Conservation (phyloP, 1,284 basidiomycete species). For the Boletellus dicymbophilus region DNA sequence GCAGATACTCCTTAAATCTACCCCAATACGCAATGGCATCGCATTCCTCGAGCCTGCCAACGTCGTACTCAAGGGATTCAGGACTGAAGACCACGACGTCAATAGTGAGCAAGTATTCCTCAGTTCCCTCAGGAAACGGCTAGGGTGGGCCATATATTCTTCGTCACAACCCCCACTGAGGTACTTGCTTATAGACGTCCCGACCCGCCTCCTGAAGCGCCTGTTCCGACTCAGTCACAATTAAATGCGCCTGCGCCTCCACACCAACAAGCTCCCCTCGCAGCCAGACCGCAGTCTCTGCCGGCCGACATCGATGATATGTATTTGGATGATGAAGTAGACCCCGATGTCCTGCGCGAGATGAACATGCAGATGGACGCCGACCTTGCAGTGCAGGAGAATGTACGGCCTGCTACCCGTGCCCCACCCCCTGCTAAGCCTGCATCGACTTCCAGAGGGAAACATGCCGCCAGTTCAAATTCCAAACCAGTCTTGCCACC, state of each 20-base stretch:
- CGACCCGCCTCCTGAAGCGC: conserved; percentile 21
- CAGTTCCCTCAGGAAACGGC: conserved; percentile 51
- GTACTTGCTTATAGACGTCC: conserved; percentile 23
- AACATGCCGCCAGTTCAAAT: not conserved
- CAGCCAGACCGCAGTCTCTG: conserved; percentile 7
- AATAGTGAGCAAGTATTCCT: conserved; percentile 55
- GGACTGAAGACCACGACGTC: conserved; percentile 58
- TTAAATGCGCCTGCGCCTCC: conserved; percentile 5
- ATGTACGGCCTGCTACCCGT: not conserved
- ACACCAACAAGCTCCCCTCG: conserved; percentile 7
- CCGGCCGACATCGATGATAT: conserved; percentile 23
- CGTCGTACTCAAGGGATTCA: conserved; percentile 58
- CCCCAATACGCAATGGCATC: conserved; percentile 61
- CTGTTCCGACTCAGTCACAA: conserved; percentile 4
- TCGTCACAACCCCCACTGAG: too few species aligned
- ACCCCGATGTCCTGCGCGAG: conserved; percentile 31
- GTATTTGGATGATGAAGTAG: conserved; percentile 29
- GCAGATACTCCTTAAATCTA: conserved; percentile 67
- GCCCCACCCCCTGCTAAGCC: not conserved
- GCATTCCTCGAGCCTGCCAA: conserved; percentile 68
- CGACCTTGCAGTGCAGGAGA: conserved; percentile 4
- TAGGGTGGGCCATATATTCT: too few species aligned
- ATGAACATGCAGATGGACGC: conserved; percentile 24
- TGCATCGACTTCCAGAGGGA: conserved; percentile 5
- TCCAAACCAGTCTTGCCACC: not conserved